These are phyloP conservation scores for Stephania yunnanensis DNA, from an alignment of 164 flowering plant species.

Conservation along the genomic window DNA sequence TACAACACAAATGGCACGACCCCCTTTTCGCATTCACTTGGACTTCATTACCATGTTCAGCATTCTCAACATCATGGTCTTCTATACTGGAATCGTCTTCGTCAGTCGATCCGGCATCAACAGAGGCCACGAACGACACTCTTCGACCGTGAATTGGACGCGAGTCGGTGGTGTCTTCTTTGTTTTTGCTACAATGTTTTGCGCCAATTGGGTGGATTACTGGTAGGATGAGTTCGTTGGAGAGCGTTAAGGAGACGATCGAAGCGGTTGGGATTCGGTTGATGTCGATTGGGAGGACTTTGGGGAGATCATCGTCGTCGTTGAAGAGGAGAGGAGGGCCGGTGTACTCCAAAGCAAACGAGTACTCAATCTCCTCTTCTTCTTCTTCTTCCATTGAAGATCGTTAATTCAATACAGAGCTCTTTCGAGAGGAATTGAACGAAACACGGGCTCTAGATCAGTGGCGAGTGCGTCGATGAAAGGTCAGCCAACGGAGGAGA, in stretches of 20 bases:
- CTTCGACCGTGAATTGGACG: slow-evolving; percentile 31
- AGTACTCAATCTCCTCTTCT: slow-evolving; percentile 44
- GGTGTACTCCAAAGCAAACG: slow-evolving; percentile 66
- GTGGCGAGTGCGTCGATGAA: no score
- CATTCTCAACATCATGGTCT: slow-evolving; percentile 16
- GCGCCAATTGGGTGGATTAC: slow-evolving; percentile 55
- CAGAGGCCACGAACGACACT: slow-evolving; percentile 41
- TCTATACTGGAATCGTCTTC: slow-evolving; percentile 23
- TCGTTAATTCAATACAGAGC: no score
- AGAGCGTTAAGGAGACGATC: slow-evolving; percentile 24
- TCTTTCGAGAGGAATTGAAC: no score
- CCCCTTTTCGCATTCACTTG: slow-evolving; percentile 48
- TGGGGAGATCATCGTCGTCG: slow-evolving; percentile 34
- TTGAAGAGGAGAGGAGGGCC: slow-evolving; percentile 53
- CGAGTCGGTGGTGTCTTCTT: slow-evolving; percentile 24
- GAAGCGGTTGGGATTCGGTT: slow-evolving; percentile 55
- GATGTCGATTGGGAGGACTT: slow-evolving; percentile 53
- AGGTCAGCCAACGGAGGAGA: no score
- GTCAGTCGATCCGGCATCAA: slow-evolving; percentile 31
- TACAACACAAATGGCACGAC: slow-evolving; percentile 74
- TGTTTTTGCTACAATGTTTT: slow-evolving; percentile 13
- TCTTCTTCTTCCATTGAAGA: not conserved
- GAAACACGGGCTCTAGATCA: not conserved
- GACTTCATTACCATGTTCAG: slow-evolving; percentile 24
- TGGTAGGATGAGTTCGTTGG: slow-evolving; percentile 30